Conservation (phyloP, 2,329 filamentous ascomycete species). For the Aulographum hederae region DNA sequence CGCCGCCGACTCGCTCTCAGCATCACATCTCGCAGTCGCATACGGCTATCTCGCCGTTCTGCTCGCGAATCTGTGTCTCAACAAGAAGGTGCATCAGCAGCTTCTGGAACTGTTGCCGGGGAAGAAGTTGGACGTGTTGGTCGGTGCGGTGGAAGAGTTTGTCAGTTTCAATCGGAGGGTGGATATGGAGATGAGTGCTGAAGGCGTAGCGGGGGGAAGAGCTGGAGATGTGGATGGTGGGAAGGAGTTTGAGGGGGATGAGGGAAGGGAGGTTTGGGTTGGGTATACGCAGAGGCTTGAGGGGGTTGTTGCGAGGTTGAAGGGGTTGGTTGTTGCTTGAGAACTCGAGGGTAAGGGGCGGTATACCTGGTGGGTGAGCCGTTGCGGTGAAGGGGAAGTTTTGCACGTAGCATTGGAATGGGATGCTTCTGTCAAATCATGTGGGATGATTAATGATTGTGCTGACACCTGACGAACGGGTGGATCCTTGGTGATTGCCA, state of each 20-base stretch:
- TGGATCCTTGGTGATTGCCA: too few relatives aligned
- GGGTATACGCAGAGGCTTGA: neutral
- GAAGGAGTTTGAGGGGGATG: neutral
- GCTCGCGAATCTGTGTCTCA: conserved; percentile 61
- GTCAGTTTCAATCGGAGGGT: neutral
- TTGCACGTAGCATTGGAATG: too few relatives aligned
- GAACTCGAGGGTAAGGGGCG: too few relatives aligned
- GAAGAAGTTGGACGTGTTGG: conserved; percentile 1
- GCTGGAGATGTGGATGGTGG: neutral
- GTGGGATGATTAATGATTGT: too few relatives aligned
- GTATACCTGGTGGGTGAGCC: too few relatives aligned
- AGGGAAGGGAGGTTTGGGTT: neutral
- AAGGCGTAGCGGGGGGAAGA: neutral
- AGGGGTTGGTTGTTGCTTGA: too few relatives aligned
- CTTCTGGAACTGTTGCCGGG: neutral
- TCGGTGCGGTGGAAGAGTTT: conserved; percentile 1
- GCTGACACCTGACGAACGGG: too few relatives aligned
- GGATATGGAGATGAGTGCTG: neutral
- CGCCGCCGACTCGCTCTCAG: conserved; percentile 16
- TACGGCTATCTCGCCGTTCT: conserved; percentile 76
- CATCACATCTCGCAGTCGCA: conserved; percentile 59
- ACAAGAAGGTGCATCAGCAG: conserved; percentile 16
- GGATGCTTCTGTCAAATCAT: too few relatives aligned
- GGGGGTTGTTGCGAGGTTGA: conserved; percentile 1
- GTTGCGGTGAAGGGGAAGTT: too few relatives aligned